phyloP scores from a whole-genome alignment of 345 rosid species.

The Hevea brasiliensis region DNA sequence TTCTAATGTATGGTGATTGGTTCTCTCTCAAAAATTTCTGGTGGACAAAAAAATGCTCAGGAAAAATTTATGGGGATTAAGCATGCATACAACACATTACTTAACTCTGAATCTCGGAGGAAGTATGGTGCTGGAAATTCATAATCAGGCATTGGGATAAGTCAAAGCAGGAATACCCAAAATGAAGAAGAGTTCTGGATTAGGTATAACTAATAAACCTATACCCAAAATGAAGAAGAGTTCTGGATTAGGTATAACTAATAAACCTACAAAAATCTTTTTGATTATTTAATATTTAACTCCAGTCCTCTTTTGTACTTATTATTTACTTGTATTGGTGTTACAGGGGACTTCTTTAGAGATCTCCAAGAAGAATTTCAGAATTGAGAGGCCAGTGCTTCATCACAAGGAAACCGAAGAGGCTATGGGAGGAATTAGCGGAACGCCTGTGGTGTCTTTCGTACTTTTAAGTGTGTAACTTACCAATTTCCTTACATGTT shows the following conservation, averaged over 20 bases:
- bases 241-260: constrained; percentile 86
- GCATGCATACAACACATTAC: constrained; percentile 61
- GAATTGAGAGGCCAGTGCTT: constrained; percentile 76
- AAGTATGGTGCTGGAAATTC: constrained; percentile 48
- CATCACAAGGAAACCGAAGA: constrained; percentile 80
- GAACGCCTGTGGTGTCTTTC: constrained; percentile 41
- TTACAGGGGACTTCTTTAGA: constrained; percentile 80
- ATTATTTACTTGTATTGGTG: constrained; percentile 17
- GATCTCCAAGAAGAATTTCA: constrained; percentile 91
- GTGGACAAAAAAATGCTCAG: constrained; percentile 72
- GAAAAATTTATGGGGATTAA: constrained; percentile 63
- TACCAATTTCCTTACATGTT: background rate
- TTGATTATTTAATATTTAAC: background rate
- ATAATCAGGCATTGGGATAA: constrained; percentile 46
- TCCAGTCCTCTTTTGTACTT: constrained; percentile 1
- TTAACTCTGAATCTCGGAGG: constrained; percentile 67
- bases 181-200: constrained; percentile 85
- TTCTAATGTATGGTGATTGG: background rate
- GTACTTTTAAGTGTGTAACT: background rate
- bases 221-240: constrained; percentile 55
- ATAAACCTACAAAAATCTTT: constrained; percentile 10
- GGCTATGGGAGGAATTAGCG: constrained; percentile 94
- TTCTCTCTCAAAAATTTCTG: constrained; percentile 18
- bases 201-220: constrained; percentile 53
- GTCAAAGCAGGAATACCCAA: constrained; percentile 30